Percentiles rank a stretch among this genome's conserved stretches.
phyloP scores from a whole-genome alignment of 257 asterid genomes.

The Salvia hispanica region DNA sequence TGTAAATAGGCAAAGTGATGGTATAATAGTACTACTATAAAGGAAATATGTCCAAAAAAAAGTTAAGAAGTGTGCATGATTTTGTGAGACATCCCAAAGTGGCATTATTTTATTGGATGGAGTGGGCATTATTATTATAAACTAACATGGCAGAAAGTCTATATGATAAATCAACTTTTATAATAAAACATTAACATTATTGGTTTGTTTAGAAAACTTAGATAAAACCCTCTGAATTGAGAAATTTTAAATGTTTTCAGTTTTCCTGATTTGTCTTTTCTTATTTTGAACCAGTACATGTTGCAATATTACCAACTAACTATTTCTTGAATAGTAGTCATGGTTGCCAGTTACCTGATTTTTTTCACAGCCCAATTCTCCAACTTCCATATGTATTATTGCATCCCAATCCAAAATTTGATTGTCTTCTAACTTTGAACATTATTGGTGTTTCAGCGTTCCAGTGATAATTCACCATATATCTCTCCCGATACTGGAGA shows the following conservation, averaged over 20 bases:
- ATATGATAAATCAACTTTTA: no score
- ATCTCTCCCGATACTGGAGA: conserved; percentile 83
- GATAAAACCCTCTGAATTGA: background rate
- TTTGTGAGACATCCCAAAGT: no score
- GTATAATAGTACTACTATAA: no score
- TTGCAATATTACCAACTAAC: conserved; percentile 17
- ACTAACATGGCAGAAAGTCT: no score
- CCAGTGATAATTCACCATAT: conserved; percentile 61
- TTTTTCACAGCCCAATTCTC: conserved; percentile 19
- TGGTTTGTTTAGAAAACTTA: no score
- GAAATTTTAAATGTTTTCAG: background rate
- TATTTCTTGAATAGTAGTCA: conserved; percentile 7
- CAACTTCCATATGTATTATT: conserved; percentile 21
- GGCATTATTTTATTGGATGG: no score
- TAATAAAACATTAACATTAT: no score
- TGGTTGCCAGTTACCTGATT: conserved; percentile 14
- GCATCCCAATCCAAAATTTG: conserved; percentile 20
- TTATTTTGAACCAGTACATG: background rate
- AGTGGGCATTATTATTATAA: no score
- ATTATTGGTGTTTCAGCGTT: conserved; percentile 63
- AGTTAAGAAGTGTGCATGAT: no score
- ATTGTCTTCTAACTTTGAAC: conserved; percentile 30
- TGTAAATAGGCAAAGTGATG: no score
- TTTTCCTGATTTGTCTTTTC: background rate
- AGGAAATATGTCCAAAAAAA: no score